Evolutionary conservation across 2,329 filamentous ascomycete genomes (phyloP), one percentile per base, ranked within the genome.

Genomic region (Aspergillus sp.): DNA sequence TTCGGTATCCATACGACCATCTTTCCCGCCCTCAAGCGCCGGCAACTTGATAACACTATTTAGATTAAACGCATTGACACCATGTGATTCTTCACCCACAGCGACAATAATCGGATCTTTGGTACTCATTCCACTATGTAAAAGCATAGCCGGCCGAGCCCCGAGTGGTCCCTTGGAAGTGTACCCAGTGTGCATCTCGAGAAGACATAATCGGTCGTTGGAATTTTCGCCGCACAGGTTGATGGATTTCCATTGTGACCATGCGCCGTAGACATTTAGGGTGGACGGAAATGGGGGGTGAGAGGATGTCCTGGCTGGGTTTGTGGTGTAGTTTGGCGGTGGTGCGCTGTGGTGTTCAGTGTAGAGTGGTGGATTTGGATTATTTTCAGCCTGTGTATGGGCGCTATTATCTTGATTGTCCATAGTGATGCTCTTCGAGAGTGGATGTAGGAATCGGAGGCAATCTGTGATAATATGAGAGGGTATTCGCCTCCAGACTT

Each of bases 191-290:
- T 42, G 32, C 31, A 42, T 34, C 12, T 33, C 39, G 19, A 42
- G 33, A 12, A 42, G 33, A 36, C 39, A 42, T 2, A 42, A 13
- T 10, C 39, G 39, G 13, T 42, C 12, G 11, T 42, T 42, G 31
- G 39, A n/a, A 36, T 3, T 29, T 5, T 26, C 33, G 2, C 33
- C 34, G 11, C 40, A 37, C 6, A 43, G 40, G 27, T 43, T 43
- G 27, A 43, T 31, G 10, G 40, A 43, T 19, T 43, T 43, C 40
- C 34, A 38, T 38, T 43, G 36, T 33, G 40, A 37, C 40, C 40
- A 43, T 28, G 36, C 33, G 34, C 34, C 34, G 27, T 43, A 30
- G 26, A 43, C 34, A 9, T 19, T 43, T 34, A 43, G 30, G 13
- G 30, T 37, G 5, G 34, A 37, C 7, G 40, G 40, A 10, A 43